phyloP scores from a whole-genome alignment of 1,284 basidiomycete genomes.

The Trichosporon sp. region DNA sequence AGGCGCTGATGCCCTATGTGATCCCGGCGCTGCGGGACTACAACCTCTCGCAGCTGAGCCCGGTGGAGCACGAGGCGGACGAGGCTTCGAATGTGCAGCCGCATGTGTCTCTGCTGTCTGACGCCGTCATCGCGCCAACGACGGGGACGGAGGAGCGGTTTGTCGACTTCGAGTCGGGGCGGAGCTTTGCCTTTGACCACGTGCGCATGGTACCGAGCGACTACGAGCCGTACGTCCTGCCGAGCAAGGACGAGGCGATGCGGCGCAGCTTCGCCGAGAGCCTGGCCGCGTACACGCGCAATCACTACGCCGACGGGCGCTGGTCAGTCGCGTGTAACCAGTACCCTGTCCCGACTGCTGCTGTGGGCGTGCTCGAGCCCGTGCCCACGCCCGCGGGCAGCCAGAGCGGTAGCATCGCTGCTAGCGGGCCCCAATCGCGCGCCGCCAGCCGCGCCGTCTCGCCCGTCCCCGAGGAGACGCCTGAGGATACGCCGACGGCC shows the following conservation, averaged over 20 bases:
- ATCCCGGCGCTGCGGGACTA: conserved; percentile 71
- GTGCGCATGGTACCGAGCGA: conserved; percentile 61
- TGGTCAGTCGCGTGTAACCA: conserved; percentile 58
- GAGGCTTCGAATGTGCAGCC: conserved; percentile 18
- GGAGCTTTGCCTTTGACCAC: conserved; percentile 74
- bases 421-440: background rate
- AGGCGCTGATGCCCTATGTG: conserved; percentile 67
- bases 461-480: conserved; percentile 2
- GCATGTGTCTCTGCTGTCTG: conserved; percentile 34
- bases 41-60: conserved; percentile 76
- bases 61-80: conserved; percentile 57
- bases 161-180: conserved; percentile 70
- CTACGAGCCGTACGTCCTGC: conserved; percentile 58
- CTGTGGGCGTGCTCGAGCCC: conserved; percentile 4
- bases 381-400: conserved; percentile 3
- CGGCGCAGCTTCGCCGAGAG: conserved; percentile 64
- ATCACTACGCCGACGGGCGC: conserved; percentile 72
- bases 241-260: conserved; percentile 64
- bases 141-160: conserved; percentile 57
- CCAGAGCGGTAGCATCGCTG: background rate
- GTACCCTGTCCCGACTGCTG: conserved; percentile 22
- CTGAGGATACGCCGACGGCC: background rate
- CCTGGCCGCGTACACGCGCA: conserved; percentile 62
- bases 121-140: conserved; percentile 31
- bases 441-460: background rate